A percentile compares a stretch with the other conserved stretches of the same genome.
These are phyloP conservation scores for Volvox reticuliferus DNA, from an alignment of 139 green algal genomes.

Conservation along the genomic window DNA sequence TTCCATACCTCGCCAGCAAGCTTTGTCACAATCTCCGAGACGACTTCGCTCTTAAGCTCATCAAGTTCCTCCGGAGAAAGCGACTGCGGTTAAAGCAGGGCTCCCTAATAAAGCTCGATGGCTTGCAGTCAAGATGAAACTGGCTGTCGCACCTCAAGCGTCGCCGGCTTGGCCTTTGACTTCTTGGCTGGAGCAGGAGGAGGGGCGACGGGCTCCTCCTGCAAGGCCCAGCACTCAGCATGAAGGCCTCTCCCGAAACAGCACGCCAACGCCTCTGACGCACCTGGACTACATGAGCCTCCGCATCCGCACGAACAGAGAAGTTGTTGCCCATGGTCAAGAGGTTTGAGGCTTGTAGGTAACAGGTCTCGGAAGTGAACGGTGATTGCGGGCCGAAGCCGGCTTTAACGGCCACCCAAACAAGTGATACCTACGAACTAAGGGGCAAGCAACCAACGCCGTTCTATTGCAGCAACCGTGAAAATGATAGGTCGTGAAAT, in stretches of 20 bases:
- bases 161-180: neutral
- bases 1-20: conserved; percentile 61
- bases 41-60: conserved; percentile 68
- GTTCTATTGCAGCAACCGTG: too few relatives aligned
- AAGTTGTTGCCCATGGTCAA: conserved; percentile 45
- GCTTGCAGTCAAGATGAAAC: neutral
- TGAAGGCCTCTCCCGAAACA: conserved; percentile 3
- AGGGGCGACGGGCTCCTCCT: conserved; percentile 25
- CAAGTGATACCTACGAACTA: neutral
- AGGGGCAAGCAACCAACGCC: too few relatives aligned
- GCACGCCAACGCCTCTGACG: neutral
- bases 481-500: too few relatives aligned
- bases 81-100: conserved; percentile 7
- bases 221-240: neutral
- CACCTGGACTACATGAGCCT: conserved; percentile 9
- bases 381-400: neutral
- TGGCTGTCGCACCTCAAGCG: conserved; percentile 34
- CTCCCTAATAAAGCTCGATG: neutral
- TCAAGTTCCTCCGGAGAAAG: conserved; percentile 63
- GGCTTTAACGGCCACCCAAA: neutral
- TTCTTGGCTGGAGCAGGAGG: conserved; percentile 34
- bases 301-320: conserved; percentile 26
- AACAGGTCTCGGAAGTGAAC: conserved; percentile 8
- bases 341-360: neutral
- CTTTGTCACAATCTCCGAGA: conserved; percentile 67